A percentile compares a stretch with the other conserved stretches of the same genome.
These are phyloP conservation scores for Lophiotrema nucula DNA, from an alignment of 495 filamentous ascomycete species.

Conservation along the genomic window DNA sequence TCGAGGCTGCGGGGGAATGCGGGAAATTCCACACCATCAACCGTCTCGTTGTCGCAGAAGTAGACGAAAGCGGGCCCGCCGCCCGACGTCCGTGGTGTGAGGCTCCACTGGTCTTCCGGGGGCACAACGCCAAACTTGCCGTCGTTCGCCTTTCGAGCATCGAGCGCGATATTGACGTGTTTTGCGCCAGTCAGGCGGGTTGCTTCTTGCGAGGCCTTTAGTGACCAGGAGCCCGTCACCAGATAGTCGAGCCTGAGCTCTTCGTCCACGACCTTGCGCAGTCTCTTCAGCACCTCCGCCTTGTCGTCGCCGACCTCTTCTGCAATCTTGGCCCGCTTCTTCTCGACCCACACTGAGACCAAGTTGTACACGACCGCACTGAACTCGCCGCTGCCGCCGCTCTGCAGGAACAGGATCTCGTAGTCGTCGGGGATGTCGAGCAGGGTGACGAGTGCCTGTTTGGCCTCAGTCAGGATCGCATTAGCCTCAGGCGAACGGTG, in stretches of 20 bases:
- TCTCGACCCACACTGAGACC: conserved; percentile 75
- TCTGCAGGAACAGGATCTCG: conserved; percentile 79
- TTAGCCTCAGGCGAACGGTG: conserved; percentile 79
- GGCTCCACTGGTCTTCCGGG: conserved; percentile 69
- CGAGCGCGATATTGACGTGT: conserved; percentile 74
- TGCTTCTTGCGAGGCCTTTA: conserved; percentile 89
- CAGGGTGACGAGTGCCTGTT: conserved; percentile 46
- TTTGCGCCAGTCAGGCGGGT: conserved; percentile 69
- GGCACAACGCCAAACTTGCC: conserved; percentile 92
- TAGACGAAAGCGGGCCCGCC: conserved; percentile 74
- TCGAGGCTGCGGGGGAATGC: conserved; percentile 65
- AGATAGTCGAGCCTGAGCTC: conserved; percentile 83
- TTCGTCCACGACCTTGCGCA: conserved; percentile 61
- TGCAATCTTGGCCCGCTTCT: conserved; percentile 46
- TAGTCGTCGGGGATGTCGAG: conserved; percentile 75
- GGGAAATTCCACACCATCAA: conserved; percentile 93
- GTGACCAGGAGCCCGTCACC: conserved; percentile 88
- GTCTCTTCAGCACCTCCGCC: conserved; percentile 56
- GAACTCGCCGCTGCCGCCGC: conserved; percentile 80
- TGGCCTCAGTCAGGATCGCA: conserved; percentile 42
- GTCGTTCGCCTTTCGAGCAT: conserved; percentile 65
- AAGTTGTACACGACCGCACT: conserved; percentile 79
- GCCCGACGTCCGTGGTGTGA: conserved; percentile 59
- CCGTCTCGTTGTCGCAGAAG: conserved; percentile 92
- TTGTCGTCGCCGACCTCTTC: conserved; percentile 40